Base-by-base conservation (phyloP, 2,329 filamentous ascomycete species). In the Stagonosporopsis chrysanthemi region DNA sequence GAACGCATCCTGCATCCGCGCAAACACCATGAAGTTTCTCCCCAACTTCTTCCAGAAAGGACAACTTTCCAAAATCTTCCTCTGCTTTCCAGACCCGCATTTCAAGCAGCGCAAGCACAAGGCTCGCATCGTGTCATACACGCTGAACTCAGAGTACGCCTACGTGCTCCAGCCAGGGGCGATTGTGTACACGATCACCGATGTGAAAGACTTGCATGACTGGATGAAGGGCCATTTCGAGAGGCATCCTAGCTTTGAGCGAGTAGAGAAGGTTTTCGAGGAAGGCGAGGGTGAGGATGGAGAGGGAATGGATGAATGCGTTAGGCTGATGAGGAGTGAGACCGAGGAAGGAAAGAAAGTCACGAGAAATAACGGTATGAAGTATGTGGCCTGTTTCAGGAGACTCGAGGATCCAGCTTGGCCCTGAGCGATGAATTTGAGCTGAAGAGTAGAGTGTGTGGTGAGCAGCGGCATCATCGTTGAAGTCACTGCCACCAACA, bases 341-440 rank as follows among this genome's bases (percentile, higher is more conserved):
- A 99, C 96, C 3, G 95, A 99, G 77, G 96, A 99, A 80, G 92
- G 93, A 31, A 97, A 97, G 82, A 99, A 99, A 80, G 95, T 99
- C 14, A 86, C 88, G 67, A 86, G 95, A 73, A 97, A 98, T 78
- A 87, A 90, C 39, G 95, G 95, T 0, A 86, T 87, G 72, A 99
- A 98, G 79, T 96, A 90, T 78, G 89, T 98, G 44, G 94, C 92
- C 38, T 86, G 96, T 46, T 99, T 95, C 75, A 85, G 90, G 71
- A 87, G 95, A 61, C 78, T 89, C 61, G 88, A 90, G 71, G 89
- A 97, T 79, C 92, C 92, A 7, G 83, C 85, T 17, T 96, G 92
- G 92, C 86, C 81, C 93, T 94, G 72, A 95, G 38, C 17, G n/a
- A 8, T 15, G 23, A 12, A 12, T 11, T 39, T 39, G 9, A 22